Evolutionary conservation across 495 filamentous ascomycete genomes (phyloP), one percentile per base, ranked within the genome.

Genomic region (Diplogelasinospora grovesii): DNA sequence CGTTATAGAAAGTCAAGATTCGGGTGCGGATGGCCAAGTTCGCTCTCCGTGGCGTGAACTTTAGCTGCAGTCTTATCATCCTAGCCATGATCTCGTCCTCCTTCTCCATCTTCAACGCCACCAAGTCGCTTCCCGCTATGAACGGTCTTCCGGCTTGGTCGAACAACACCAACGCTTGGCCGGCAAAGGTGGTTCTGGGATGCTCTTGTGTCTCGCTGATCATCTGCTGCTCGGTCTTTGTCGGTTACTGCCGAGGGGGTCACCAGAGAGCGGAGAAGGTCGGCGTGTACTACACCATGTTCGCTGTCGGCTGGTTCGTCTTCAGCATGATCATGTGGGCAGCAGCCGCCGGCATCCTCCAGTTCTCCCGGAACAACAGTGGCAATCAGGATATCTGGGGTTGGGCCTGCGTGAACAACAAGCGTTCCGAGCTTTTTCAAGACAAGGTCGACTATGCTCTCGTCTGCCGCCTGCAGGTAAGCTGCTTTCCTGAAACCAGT

Each of bases 281-380:
- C 15, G 86, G 86, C 23, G 74, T 95, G 44, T 97, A 96, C 72
- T 95, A 95, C 69, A 92, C 88, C 13, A 69, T 85, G 33, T 93
- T 97, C 58, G 83, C 90, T 9, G 81, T 96, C 32, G 79, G 77
- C 45, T 95, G 89, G 71, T 99, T 97, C 73, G 81, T 86, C 45
- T 89, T 96, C 63, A 92, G 82, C 54, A 84, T 94, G 46, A 66
- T 94, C 52, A 87, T 98, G 74, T 98, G 92, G 92, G 81, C 82
- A 23, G 72, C 88, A 22, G 88, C 82, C 14, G 90, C 89, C 6
- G 89, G 81, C 37, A 69, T 96, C 45, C 78, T 95, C 46, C 82
- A 95, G 56, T 74, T 79, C 52, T 78, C 76, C 24, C 83, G 84
- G 54, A 68, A 74, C 46, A 81, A 77, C 55, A 82, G 80, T 50